Evolutionary conservation across 768 basidiomycete species (phyloP).

Genomic region (Chalciporus pseudorubinellus): DNA sequence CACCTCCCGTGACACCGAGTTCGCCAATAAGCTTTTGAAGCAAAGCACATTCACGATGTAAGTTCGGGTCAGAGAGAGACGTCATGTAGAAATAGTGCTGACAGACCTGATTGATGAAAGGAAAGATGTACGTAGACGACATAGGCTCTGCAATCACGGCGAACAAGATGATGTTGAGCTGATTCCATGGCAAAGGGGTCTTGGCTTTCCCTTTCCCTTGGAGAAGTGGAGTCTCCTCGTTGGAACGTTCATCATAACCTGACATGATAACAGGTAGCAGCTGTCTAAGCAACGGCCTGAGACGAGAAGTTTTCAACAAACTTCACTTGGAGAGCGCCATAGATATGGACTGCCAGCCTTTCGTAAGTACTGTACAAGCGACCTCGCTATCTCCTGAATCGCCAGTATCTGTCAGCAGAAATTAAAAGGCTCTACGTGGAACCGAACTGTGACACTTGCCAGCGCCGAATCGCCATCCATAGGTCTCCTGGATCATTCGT

Average conservation of each 20-base stretch:
- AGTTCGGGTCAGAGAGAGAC: not conserved
- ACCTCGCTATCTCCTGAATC: no score
- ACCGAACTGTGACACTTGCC: no score
- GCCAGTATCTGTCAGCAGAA: no score
- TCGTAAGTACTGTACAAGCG: no score
- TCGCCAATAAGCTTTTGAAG: constrained; percentile 53
- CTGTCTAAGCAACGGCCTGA: no score
- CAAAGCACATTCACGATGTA: not conserved
- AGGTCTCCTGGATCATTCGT: no score
- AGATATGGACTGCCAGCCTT: no score
- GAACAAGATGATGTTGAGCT: constrained; percentile 46
- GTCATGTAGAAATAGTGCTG: not conserved
- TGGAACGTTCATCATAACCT: constrained; percentile 41
- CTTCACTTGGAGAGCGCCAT: no score
- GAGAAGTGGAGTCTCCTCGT: constrained; percentile 46
- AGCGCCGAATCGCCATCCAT: no score
- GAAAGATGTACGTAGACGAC: constrained; percentile 54
- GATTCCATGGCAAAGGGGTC: constrained; percentile 52
- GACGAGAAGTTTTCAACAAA: no score
- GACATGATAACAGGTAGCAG: constrained; percentile 10
- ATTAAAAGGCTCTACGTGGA: no score
- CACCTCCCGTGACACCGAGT: constrained; percentile 61
- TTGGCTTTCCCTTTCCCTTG: constrained; percentile 26
- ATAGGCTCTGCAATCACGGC: constrained; percentile 57
- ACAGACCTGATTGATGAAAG: constrained; percentile 58